Percentiles rank a stretch among this genome's conserved stretches.
phyloP scores from a whole-genome alignment of 805 yeast species.

The Wickerhamomyces xylosicus region DNA sequence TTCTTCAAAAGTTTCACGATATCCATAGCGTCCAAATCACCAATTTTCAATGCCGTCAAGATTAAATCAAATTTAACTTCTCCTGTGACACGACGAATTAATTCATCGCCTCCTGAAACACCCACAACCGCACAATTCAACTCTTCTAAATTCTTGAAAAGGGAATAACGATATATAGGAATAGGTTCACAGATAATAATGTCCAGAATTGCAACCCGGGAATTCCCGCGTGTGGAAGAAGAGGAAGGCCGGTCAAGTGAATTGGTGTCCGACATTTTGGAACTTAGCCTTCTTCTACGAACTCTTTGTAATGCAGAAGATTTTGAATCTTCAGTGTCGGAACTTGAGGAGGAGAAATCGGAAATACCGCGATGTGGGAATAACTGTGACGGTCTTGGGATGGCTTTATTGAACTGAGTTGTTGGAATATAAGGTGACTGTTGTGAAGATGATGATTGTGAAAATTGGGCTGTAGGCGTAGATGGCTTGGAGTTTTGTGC shows the following conservation, averaged over 20 bases:
- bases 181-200: constrained; percentile 80
- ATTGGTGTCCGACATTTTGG: constrained; percentile 21
- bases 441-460: constrained; percentile 8
- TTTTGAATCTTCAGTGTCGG: constrained; percentile 56
- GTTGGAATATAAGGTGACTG: neutral
- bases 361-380: constrained; percentile 19
- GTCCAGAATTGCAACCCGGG: constrained; percentile 34
- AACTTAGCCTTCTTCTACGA: constrained; percentile 43
- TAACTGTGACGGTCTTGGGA: constrained; percentile 16
- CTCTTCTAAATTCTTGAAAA: constrained; percentile 50
- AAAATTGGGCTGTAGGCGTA: constrained; percentile 11
- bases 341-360: constrained; percentile 40
- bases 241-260: neutral
- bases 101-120: constrained; percentile 72
- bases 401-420: neutral
- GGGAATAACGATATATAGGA: constrained; percentile 66
- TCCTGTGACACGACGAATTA: constrained; percentile 72
- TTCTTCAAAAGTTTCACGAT: constrained; percentile 65
- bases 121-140: constrained; percentile 75
- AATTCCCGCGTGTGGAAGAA: constrained; percentile 5
- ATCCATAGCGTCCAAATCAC: constrained; percentile 63
- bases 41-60: constrained; percentile 60
- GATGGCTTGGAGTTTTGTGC: constrained; percentile 9
- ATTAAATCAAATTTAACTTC: constrained; percentile 78
- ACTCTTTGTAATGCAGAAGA: constrained; percentile 40